Evolutionary conservation across 306 rosid species (phyloP), one percentile per base, ranked within the genome.

Genomic region (Inga oerstediana): DNA sequence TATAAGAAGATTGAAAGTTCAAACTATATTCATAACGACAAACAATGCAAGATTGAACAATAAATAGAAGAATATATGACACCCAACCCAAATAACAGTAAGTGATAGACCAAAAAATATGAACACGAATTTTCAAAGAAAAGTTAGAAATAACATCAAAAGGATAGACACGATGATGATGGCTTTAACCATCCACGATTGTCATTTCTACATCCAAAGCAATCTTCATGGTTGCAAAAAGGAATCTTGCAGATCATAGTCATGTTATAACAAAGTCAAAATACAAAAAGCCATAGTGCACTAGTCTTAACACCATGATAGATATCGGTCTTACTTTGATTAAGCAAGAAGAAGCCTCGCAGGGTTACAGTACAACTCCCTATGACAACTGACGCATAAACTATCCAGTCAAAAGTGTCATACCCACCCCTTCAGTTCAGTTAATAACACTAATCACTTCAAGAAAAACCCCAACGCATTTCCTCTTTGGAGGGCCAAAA

Each of bases 261-360:
- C 35, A 19, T 45, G 61, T 7, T 17, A 77, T 27, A 62, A 32
- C 80, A 32, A 32, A 51, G 20, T 27, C 43, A 44, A 12, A 61
- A 64, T 64, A 64, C 62, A 30, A 34, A 34, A 62, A 45, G 46
- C 66, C 64, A 61, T 22, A 41, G 16, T 22, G 9, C 67, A 3
- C 22, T 24, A 24, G 30, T 3, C 2, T 56, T 44, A 58, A 34
- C 72, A 27, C 22, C n/a, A 41, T 19, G 24, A 37, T 35, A 14
- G 67, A 59, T 37, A 75, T 56, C 9, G 19, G 17, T 67, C 48
- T 52, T 49, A 74, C 34, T 75, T 34, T 11, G 49, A 16, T 10
- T 59, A 39, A n/a, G 59, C 59, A 77, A 62, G 72, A 62, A 43
- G 58, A 77, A 59, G 81, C 74, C 74, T 78, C 48, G 17, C n/a